Evolutionary conservation across 495 filamentous ascomycete species (phyloP).

Genomic region (Lophiostoma macrostomum): DNA sequence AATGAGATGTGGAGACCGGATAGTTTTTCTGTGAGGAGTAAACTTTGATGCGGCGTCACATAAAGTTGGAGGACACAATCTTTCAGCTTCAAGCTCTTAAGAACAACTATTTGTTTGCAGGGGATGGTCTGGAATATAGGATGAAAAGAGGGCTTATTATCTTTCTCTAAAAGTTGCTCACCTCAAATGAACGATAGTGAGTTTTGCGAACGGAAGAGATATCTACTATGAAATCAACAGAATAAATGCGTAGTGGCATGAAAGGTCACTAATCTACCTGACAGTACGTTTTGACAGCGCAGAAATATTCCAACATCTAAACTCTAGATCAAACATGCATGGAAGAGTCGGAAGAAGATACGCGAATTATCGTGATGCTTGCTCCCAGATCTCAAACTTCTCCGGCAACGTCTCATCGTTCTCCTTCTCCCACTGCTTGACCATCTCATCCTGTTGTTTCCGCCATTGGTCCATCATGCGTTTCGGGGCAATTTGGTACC

Average conservation of each 20-base stretch:
- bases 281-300: slow-evolving; percentile 7
- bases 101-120: slow-evolving; percentile 7
- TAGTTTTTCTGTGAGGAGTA: background rate
- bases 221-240: slow-evolving; percentile 8
- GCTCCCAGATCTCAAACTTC: slow-evolving; percentile 6
- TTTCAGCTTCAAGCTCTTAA: slow-evolving; percentile 7
- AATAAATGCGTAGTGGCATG: slow-evolving; percentile 6
- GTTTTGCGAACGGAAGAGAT: slow-evolving; percentile 6
- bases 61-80: slow-evolving; percentile 7
- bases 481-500: slow-evolving; percentile 7
- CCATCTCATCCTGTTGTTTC: slow-evolving; percentile 7
- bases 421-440: slow-evolving; percentile 6
- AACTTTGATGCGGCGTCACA: slow-evolving; percentile 9
- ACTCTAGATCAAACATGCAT: slow-evolving; percentile 7
- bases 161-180: slow-evolving; percentile 7
- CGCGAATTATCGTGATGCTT: slow-evolving; percentile 7
- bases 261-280: slow-evolving; percentile 7
- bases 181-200: slow-evolving; percentile 7
- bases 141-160: slow-evolving; percentile 8
- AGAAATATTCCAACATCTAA: slow-evolving; percentile 8
- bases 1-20: slow-evolving; percentile 28
- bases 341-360: slow-evolving; percentile 7
- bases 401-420: slow-evolving; percentile 6
- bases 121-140: slow-evolving; percentile 4
- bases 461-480: slow-evolving; percentile 6